Percentiles rank a stretch among this genome's conserved stretches.
These are phyloP conservation scores for Suillus weaverae DNA, from an alignment of 768 basidiomycete genomes.

Conservation along the genomic window DNA sequence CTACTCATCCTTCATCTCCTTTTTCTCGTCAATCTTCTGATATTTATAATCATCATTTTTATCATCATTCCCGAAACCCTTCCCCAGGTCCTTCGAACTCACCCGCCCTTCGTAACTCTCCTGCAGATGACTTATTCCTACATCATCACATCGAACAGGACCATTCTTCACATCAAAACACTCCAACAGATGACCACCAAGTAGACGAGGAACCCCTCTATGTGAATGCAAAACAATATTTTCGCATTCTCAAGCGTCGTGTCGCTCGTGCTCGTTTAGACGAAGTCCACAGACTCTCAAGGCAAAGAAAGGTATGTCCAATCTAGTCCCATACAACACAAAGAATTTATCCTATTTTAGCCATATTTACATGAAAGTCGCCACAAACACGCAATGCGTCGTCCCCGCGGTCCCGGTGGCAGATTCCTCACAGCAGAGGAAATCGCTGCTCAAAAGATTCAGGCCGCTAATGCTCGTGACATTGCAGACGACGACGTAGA, in stretches of 20 bases:
- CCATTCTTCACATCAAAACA: conserved; percentile 9
- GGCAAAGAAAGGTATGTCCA: conserved; percentile 79
- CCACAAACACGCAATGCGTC: conserved; percentile 97
- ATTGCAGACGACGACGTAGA: conserved; percentile 41
- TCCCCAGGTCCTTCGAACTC: conserved; percentile 34
- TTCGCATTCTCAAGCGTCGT: conserved; percentile 94
- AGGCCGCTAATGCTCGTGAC: conserved; percentile 42
- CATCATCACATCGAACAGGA: conserved; percentile 25
- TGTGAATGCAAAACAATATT: conserved; percentile 99
- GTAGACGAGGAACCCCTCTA: conserved; percentile 97
- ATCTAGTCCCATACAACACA: not conserved
- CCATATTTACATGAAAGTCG: conserved; percentile 98
- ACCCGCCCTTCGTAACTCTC: conserved; percentile 30
- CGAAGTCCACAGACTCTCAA: conserved; percentile 89
- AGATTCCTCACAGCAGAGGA: conserved; percentile 97
- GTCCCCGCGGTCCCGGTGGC: conserved; percentile 95
- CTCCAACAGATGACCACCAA: conserved; percentile 34
- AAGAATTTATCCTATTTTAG: conserved; percentile 40
- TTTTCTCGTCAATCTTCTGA: conserved; percentile 23
- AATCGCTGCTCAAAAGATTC: conserved; percentile 77
- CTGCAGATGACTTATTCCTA: conserved; percentile 31
- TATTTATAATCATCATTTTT: conserved; percentile 22
- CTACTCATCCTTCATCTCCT: conserved; percentile 21
- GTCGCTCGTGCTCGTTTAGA: conserved; percentile 89
- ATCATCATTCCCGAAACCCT: conserved; percentile 27